These are phyloP conservation scores for Rhamnella rubrinervis DNA, from an alignment of 331 rosid genomes.

Conservation along the genomic window DNA sequence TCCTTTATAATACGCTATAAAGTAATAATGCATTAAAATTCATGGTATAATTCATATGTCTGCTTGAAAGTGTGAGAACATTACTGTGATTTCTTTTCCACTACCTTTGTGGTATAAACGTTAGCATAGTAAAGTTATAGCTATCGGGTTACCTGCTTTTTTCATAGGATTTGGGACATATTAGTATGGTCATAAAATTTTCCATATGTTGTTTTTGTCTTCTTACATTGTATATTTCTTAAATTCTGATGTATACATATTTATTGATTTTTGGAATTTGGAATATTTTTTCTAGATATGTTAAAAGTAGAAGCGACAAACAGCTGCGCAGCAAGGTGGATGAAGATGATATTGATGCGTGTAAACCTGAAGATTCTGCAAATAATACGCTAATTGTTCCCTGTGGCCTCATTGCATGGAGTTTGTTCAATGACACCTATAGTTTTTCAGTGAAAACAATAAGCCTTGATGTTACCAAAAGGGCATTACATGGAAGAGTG, in stretches of 20 bases:
- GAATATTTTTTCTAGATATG: conserved; percentile 51
- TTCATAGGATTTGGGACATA: not conserved
- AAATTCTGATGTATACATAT: not conserved
- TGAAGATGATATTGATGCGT: conserved; percentile 32
- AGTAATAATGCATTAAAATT: no score
- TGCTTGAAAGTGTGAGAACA: no score
- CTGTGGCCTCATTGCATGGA: conserved; percentile 94
- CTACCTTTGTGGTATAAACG: no score
- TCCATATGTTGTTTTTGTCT: not conserved
- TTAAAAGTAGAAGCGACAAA: conserved; percentile 70
- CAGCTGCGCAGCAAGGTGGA: conserved; percentile 45
- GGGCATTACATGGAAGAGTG: conserved; percentile 81
- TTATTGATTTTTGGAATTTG: not conserved
- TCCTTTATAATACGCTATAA: no score
- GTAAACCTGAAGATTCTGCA: conserved; percentile 52
- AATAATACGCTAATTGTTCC: conserved; percentile 60
- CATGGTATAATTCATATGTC: no score
- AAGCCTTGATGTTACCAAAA: conserved; percentile 49
- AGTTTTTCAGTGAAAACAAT: conserved; percentile 49
- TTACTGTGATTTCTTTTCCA: no score
- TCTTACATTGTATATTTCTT: not conserved
- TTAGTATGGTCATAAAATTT: not conserved
- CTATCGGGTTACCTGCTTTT: no score
- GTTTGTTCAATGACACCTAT: conserved; percentile 85
- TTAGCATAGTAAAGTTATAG: not conserved